phyloP scores from a whole-genome alignment of 2,329 filamentous ascomycete genomes.

The Botrytis sinoallii region DNA sequence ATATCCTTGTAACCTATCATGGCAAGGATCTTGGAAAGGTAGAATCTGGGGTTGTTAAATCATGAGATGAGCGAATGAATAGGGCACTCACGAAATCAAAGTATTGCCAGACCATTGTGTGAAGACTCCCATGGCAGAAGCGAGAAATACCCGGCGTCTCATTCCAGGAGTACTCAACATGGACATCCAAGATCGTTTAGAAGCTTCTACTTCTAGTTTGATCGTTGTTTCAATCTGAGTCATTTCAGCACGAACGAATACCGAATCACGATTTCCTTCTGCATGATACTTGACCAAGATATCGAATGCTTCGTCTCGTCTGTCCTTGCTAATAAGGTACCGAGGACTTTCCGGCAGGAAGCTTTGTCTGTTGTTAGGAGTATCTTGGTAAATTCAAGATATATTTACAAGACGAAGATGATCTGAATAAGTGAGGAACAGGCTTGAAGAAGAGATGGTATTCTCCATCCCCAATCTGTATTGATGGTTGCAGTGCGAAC shows the following conservation, averaged over 20 bases:
- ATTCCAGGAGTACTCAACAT: conserved; percentile 50
- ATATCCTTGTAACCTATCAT: not conserved
- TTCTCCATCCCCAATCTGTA: conserved; percentile 42
- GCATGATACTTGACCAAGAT: conserved; percentile 53
- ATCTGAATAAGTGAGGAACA: conserved; percentile 31
- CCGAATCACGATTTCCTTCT: conserved; percentile 49
- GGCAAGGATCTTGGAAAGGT: conserved; percentile 44
- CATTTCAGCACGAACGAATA: conserved; percentile 57
- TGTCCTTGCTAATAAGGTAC: conserved; percentile 55
- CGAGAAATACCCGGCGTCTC: conserved; percentile 48
- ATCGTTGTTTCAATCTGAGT: conserved; percentile 58
- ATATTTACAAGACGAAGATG: conserved; percentile 21
- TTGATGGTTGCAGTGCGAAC: conserved; percentile 45
- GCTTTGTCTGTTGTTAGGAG: conserved; percentile 15
- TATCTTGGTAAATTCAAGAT: not conserved
- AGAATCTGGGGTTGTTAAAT: conserved; percentile 33
- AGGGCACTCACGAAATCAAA: conserved; percentile 41
- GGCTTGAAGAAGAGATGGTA: conserved; percentile 43
- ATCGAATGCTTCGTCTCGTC: conserved; percentile 54
- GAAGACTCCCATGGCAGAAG: conserved; percentile 50
- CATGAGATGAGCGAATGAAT: not conserved
- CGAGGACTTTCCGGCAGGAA: conserved; percentile 55
- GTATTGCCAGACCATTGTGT: conserved; percentile 52
- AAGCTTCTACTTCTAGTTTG: conserved; percentile 51
- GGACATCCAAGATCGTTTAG: conserved; percentile 52